Base-by-base conservation (phyloP, 257 asterid genomes). In the Rhazya stricta region DNA sequence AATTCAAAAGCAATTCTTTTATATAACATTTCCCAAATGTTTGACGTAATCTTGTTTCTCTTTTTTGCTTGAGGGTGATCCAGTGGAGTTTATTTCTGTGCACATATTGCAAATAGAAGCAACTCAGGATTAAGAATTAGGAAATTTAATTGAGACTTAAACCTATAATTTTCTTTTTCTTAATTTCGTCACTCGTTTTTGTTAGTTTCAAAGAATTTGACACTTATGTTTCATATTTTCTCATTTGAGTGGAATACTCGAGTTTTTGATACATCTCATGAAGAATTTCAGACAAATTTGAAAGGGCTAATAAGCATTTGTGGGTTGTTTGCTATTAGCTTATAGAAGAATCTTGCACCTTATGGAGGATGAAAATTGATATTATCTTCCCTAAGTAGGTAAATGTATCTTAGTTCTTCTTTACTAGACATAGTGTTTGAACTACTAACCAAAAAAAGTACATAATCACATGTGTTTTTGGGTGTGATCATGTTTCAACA, bases 261-360 rank as follows among this genome's bases (percentile, higher is more conserved):
- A 13, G 58, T 32, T 68, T 69, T 60, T 41, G 8, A 76, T 53
- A 29, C 69, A 69, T 74, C n/a, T 63, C 6, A 63, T 10, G 39
- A 63, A 34, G 27, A 63, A 63, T 63, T 62, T 32, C n/a, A 62
- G 43, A 62, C 27, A 16, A 63, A 34, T 32, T 63, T 63, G 45
- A 27, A 16, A 16, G 69, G 45, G 6, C 43, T 13, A 61, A 63
- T 32, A n/a, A 62, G 23, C 39, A 62, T 32, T 21, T 13, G 23
- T 29, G 16, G 21, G 15, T 50, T 50, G 23, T 50, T 12, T 12
- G 19, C 56, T 3, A 50, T 15, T 16, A 50, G 15, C 56, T 18
- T 50, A 50, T 23, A 50, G 56, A 13, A 50, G 56, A 50, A n/a
- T 50, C 23, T 50, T 39, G 2, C 56, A 50, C n/a, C 56, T 50